phyloP scores from a whole-genome alignment of 148 eudicot species.

The Limonium bicolor region DNA sequence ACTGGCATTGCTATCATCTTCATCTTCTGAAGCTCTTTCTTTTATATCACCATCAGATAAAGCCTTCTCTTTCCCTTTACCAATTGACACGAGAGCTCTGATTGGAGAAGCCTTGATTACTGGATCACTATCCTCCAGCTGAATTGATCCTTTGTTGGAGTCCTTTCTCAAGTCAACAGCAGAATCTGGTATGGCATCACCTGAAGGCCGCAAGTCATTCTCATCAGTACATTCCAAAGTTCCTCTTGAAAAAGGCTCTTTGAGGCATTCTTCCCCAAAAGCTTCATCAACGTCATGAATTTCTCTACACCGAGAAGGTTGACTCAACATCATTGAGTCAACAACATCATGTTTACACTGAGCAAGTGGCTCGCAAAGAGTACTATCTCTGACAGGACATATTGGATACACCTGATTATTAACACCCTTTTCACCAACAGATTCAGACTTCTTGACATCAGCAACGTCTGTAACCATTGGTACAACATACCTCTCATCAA shows the following conservation, averaged over 20 bases:
- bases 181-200: constrained; percentile 5
- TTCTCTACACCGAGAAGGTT: neutral
- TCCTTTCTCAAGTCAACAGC: neutral
- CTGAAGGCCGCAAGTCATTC: constrained; percentile 13
- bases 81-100: constrained; percentile 1
- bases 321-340: constrained; percentile 4
- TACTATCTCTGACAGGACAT: constrained; percentile 4
- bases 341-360: neutral
- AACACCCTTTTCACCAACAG: constrained; percentile 1
- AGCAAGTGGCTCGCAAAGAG: constrained; percentile 5
- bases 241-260: constrained; percentile 5
- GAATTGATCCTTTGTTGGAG: constrained; percentile 1
- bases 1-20: constrained; percentile 30
- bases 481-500: neutral
- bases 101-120: constrained; percentile 12
- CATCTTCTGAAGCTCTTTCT: constrained; percentile 11
- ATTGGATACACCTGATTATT: neutral
- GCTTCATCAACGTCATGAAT: neutral
- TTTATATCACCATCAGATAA: constrained; percentile 13
- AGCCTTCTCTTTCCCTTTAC: constrained; percentile 30
- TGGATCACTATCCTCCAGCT: constrained; percentile 4
- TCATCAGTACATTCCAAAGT: constrained; percentile 21
- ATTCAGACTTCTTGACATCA: constrained; percentile 2
- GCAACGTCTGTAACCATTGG: neutral
- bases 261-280: constrained; percentile 5